Percentiles rank a stretch among this genome's conserved stretches.
phyloP scores from a whole-genome alignment of 106 monocot genomes.

The Dendrobium chrysotoxum region DNA sequence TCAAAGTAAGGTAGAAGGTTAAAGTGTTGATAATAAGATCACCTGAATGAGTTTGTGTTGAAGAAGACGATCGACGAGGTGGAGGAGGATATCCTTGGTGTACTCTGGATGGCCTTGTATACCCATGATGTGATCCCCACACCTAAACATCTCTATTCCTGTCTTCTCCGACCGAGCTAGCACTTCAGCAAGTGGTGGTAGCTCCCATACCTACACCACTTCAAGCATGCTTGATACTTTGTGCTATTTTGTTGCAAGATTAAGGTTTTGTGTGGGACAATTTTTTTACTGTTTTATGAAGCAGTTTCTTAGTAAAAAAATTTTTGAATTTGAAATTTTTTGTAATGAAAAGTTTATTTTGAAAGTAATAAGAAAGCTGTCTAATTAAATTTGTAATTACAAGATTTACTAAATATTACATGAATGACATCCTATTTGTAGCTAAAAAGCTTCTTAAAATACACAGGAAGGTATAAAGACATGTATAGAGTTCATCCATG shows the following conservation, averaged over 20 bases:
- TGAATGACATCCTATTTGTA: too few relatives aligned
- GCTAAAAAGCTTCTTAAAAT: too few relatives aligned
- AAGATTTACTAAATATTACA: too few relatives aligned
- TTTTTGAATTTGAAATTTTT: too few relatives aligned
- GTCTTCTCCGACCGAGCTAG: slow-evolving; percentile 40
- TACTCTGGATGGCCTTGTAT: slow-evolving; percentile 58
- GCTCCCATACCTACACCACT: slow-evolving; percentile 25
- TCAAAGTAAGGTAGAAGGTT: neutral
- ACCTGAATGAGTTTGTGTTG: slow-evolving; percentile 24
- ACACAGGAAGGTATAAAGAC: too few relatives aligned
- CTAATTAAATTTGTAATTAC: too few relatives aligned
- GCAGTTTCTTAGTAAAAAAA: too few relatives aligned
- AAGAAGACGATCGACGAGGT: slow-evolving; percentile 26
- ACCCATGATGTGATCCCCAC: slow-evolving; percentile 37
- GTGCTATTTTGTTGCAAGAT: neutral
- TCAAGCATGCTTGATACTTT: neutral
- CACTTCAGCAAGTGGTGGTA: slow-evolving; percentile 24
- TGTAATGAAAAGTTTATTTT: too few relatives aligned
- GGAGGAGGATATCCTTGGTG: slow-evolving; percentile 33
- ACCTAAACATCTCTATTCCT: slow-evolving; percentile 31
- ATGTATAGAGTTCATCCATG: too few relatives aligned
- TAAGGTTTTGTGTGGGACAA: neutral
- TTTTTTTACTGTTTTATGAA: too few relatives aligned
- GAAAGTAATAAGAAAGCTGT: too few relatives aligned
- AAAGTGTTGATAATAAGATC: neutral